Evolutionary conservation across 1,139 yeast genomes (phyloP).

Genomic region (Sugiyamaella xylanicola): DNA sequence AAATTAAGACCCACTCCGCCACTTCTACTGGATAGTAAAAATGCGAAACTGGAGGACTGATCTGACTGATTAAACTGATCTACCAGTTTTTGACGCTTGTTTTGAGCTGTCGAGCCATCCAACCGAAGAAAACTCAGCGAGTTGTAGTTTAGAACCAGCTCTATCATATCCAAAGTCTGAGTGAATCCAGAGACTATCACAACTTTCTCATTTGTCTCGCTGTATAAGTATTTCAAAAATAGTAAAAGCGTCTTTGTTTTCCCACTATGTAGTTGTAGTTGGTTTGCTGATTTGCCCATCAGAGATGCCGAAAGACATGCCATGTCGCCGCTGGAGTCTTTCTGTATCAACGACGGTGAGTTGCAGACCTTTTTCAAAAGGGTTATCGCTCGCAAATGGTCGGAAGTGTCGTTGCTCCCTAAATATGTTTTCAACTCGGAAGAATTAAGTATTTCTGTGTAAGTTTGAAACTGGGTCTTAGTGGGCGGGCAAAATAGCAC

Average conservation of each 20-base stretch:
- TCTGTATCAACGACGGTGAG: slow-evolving; percentile 64
- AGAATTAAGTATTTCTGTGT: slow-evolving; percentile 37
- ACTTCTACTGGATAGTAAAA: slow-evolving; percentile 82
- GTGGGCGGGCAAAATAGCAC: slow-evolving; percentile 81
- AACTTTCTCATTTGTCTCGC: slow-evolving; percentile 62
- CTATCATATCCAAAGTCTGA: slow-evolving; percentile 78
- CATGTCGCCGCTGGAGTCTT: slow-evolving; percentile 24
- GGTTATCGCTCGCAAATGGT: slow-evolving; percentile 70
- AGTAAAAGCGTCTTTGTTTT: slow-evolving; percentile 42
- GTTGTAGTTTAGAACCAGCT: slow-evolving; percentile 54
- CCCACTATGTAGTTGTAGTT: slow-evolving; percentile 35
- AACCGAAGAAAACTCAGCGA: slow-evolving; percentile 61
- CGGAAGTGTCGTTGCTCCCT: slow-evolving; percentile 44
- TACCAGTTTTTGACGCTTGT: slow-evolving; percentile 65
- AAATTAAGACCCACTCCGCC: slow-evolving; percentile 95
- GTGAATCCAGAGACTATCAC: slow-evolving; percentile 90
- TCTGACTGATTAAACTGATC: slow-evolving; percentile 62
- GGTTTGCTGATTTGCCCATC: background rate
- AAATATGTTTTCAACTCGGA: slow-evolving; percentile 32
- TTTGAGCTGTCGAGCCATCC: slow-evolving; percentile 82
- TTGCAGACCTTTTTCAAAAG: slow-evolving; percentile 80
- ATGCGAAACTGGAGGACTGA: slow-evolving; percentile 55
- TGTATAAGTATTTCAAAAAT: slow-evolving; percentile 37
- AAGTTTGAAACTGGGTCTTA: slow-evolving; percentile 56
- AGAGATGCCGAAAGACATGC: background rate